Conservation (phyloP, 2,329 filamentous ascomycete genomes). For the Ophiostoma quercus region DNA sequence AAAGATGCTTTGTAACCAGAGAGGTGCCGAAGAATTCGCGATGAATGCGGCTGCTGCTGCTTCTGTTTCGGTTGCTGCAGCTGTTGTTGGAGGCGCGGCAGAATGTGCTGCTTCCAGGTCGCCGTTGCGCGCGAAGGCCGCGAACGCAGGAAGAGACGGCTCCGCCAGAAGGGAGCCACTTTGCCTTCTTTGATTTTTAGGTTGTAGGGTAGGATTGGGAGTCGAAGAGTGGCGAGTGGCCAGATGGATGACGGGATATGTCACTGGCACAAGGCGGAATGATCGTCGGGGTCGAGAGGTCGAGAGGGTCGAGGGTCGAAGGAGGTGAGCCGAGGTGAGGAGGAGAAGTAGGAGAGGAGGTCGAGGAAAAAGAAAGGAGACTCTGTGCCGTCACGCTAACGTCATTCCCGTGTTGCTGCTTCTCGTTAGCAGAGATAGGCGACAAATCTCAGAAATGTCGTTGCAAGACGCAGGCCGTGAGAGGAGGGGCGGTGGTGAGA, state of each 20-base stretch:
- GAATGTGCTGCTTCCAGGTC: constrained; percentile 20
- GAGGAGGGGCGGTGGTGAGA: constrained; percentile 12
- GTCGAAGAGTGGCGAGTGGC: background rate
- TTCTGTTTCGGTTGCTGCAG: background rate
- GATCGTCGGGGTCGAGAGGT: background rate
- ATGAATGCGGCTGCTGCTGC: background rate
- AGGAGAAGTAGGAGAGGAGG: background rate
- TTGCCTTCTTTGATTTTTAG: background rate
- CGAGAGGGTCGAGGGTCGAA: background rate
- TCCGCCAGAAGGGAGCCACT: constrained; percentile 22
- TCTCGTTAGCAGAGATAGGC: background rate
- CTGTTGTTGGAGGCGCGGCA: constrained; percentile 12
- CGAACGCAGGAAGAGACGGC: constrained; percentile 18
- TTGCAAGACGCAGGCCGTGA: background rate
- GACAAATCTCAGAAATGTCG: background rate
- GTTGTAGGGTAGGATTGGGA: background rate
- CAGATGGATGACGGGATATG: background rate
- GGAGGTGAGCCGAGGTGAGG: background rate
- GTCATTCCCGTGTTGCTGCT: background rate
- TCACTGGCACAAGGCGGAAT: background rate
- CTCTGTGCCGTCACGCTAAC: background rate
- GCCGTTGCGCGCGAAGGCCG: constrained; percentile 20
- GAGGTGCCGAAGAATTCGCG: constrained; percentile 15
- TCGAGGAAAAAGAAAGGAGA: background rate
- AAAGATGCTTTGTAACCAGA: constrained; percentile 14